Conservation (phyloP, 208 protist genomes). For the Crithidia acanthocephali region DNA sequence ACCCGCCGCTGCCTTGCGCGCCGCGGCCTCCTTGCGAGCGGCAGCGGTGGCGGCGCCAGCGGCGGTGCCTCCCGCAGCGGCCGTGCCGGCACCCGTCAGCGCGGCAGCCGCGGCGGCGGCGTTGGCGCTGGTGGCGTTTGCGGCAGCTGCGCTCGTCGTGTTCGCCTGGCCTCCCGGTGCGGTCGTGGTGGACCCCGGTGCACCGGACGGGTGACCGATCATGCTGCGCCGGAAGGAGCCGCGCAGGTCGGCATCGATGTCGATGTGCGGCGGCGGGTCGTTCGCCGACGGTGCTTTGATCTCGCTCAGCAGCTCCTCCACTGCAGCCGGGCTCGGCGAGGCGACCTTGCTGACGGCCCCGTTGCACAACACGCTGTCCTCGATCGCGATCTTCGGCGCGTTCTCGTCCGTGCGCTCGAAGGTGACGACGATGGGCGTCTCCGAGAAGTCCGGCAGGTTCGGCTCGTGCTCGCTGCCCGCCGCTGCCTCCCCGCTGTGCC, state of each 20-base stretch:
- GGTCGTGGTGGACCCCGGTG: not conserved
- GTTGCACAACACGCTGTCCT: conserved; percentile 63
- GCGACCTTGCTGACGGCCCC: conserved; percentile 45
- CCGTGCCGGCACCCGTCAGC: not conserved
- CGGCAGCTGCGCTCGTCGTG: not conserved
- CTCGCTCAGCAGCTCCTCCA: conserved; percentile 42
- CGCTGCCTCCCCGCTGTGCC: conserved; percentile 14
- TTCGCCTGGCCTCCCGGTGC: not conserved
- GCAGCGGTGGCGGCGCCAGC: not conserved
- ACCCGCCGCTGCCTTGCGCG: not conserved
- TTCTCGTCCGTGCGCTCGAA: conserved; percentile 51
- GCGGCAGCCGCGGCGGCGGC: not conserved
- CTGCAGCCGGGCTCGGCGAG: conserved; percentile 26
- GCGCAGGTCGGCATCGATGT: conserved; percentile 34
- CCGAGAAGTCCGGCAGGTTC: conserved; percentile 5
- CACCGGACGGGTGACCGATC: conserved; percentile 21
- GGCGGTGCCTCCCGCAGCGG: not conserved
- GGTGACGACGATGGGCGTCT: conserved; percentile 35
- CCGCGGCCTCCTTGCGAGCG: not conserved
- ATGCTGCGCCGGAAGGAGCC: conserved; percentile 36
- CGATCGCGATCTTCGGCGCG: conserved; percentile 44
- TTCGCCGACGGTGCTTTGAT: conserved; percentile 34
- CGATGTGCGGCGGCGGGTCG: conserved; percentile 24
- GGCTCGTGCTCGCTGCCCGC: conserved; percentile 5
- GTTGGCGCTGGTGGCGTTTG: not conserved